Evolutionary conservation across 129 eudicot species (phyloP).

Genomic region (Cynara cardunculus): DNA sequence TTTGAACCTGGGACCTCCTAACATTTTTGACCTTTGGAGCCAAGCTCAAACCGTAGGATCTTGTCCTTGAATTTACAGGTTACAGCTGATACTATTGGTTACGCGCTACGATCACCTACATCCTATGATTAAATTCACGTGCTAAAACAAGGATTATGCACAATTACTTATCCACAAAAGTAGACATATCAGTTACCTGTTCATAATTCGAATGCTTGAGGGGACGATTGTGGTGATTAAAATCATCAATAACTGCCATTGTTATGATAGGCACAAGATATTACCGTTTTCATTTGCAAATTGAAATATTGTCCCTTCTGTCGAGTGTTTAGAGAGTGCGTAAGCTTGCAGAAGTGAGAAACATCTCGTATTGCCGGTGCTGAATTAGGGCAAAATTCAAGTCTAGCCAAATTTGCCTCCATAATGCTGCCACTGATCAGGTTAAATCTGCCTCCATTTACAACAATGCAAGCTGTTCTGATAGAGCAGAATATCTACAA

Average conservation of each 20-base stretch:
- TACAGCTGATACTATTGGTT: not conserved
- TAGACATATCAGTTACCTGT: not conserved
- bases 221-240: too few species aligned
- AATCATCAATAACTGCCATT: not conserved
- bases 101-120: too few species aligned
- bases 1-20: too few species aligned
- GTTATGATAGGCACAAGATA: not conserved
- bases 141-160: not conserved
- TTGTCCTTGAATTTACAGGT: not conserved
- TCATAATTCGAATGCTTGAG: too few species aligned
- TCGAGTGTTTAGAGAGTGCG: not conserved
- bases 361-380: not conserved
- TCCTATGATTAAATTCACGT: not conserved
- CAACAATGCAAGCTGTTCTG: not conserved
- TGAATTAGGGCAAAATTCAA: not conserved
- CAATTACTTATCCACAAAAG: not conserved
- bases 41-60: too few species aligned
- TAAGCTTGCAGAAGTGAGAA: not conserved
- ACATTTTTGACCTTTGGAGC: too few species aligned
- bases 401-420: not conserved
- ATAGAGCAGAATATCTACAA: not conserved
- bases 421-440: not conserved
- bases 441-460: not conserved
- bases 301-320: not conserved
- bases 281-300: not conserved